These are phyloP conservation scores for Calonectria henricotiae DNA, from an alignment of 2,329 filamentous ascomycete species.

Conservation along the genomic window DNA sequence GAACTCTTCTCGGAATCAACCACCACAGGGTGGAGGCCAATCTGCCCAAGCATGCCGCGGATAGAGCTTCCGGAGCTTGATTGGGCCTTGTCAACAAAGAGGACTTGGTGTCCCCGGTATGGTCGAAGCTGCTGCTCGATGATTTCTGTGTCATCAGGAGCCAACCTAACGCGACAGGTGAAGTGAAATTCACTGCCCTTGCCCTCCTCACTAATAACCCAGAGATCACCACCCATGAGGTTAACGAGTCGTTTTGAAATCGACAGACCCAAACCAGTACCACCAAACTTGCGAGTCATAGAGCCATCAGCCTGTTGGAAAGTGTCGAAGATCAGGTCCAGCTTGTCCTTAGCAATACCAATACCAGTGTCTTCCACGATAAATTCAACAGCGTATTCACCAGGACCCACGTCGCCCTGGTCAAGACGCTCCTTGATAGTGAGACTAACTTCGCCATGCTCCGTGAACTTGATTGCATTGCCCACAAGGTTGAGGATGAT, in stretches of 20 bases:
- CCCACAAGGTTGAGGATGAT: constrained; percentile 98
- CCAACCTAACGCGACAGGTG: constrained; percentile 91
- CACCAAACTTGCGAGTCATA: constrained; percentile 95
- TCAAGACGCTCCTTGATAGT: constrained; percentile 83
- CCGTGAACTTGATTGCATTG: constrained; percentile 99
- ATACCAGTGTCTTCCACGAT: constrained; percentile 97
- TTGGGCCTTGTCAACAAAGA: constrained; percentile 94
- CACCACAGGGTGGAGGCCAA: constrained; percentile 87
- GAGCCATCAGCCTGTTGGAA: constrained; percentile 99
- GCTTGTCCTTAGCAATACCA: constrained; percentile 94
- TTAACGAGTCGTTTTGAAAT: constrained; percentile 97
- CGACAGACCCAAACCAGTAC: constrained; percentile 92
- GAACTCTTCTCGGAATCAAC: constrained; percentile 84
- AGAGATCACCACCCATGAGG: constrained; percentile 95
- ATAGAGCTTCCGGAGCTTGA: constrained; percentile 86
- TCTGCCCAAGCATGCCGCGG: constrained; percentile 81
- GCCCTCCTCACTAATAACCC: constrained; percentile 94
- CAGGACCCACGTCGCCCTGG: constrained; percentile 74
- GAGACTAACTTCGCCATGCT: constrained; percentile 95
- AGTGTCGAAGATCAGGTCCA: constrained; percentile 97
- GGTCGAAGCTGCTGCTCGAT: constrained; percentile 89
- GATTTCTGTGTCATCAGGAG: constrained; percentile 82
- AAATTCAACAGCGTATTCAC: constrained; percentile 96
- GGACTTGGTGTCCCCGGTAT: constrained; percentile 93
- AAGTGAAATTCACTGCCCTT: constrained; percentile 97